phyloP scores from a whole-genome alignment of 1,284 basidiomycete species.

The Cryptococcus neoformans region DNA sequence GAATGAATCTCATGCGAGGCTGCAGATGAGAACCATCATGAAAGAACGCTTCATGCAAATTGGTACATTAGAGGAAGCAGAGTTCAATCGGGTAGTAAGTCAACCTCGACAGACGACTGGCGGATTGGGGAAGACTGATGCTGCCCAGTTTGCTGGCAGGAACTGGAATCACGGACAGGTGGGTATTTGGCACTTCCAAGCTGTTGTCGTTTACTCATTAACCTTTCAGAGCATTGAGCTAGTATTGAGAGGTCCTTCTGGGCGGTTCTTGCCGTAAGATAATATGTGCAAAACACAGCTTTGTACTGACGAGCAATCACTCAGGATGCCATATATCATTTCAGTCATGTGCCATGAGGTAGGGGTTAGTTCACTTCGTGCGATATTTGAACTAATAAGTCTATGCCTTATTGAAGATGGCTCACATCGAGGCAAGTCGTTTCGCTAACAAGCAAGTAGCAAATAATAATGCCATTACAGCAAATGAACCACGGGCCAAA shows the following conservation, averaged over 20 bases:
- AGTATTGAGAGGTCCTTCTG: constrained; percentile 44
- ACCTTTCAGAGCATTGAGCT: constrained; percentile 42
- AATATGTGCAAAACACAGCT: too few species aligned
- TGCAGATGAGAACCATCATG: constrained; percentile 47
- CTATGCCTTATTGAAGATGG: constrained; percentile 30
- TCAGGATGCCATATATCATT: constrained; percentile 36
- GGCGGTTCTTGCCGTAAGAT: constrained; percentile 42
- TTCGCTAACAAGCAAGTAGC: too few species aligned
- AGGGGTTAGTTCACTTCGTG: constrained; percentile 1
- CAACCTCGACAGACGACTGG: constrained; percentile 1
- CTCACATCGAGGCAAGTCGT: constrained; percentile 41
- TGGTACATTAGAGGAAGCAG: constrained; percentile 45
- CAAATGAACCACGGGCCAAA: constrained; percentile 50
- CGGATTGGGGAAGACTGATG: background rate
- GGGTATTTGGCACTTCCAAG: background rate
- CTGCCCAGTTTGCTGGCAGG: constrained; percentile 40
- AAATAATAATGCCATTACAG: constrained; percentile 12
- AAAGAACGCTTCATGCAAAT: constrained; percentile 43
- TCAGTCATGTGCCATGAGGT: constrained; percentile 50
- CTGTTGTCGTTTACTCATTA: background rate
- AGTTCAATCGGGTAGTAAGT: constrained; percentile 43
- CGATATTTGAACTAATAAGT: background rate
- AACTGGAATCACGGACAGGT: constrained; percentile 52
- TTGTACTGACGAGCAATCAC: background rate
- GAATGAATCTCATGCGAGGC: background rate